These are phyloP conservation scores for Mycosphaerella sp. DNA, from an alignment of 2,329 filamentous ascomycete genomes.

Conservation along the genomic window DNA sequence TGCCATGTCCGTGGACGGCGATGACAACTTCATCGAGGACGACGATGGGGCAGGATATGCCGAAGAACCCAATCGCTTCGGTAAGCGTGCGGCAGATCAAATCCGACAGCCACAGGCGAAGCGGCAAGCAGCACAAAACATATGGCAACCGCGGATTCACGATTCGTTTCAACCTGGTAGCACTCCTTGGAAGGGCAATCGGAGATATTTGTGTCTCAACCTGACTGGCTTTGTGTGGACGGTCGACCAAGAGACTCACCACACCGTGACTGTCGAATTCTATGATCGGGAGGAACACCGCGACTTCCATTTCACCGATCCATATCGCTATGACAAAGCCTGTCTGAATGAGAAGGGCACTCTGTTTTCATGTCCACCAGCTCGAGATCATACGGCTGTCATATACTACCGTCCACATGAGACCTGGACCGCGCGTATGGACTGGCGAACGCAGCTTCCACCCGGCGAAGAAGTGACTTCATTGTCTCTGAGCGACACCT, in stretches of 20 bases:
- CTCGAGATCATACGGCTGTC: slow-evolving; percentile 60
- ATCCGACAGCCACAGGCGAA: slow-evolving; percentile 44
- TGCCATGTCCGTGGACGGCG: slow-evolving; percentile 51
- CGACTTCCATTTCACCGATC: slow-evolving; percentile 97
- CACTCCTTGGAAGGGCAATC: slow-evolving; percentile 90
- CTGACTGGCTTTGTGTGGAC: slow-evolving; percentile 95
- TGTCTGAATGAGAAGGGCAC: slow-evolving; percentile 79
- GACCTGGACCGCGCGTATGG: slow-evolving; percentile 83
- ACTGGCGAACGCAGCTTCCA: slow-evolving; percentile 87
- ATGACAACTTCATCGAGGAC: slow-evolving; percentile 82
- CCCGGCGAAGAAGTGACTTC: slow-evolving; percentile 78
- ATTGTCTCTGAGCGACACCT: slow-evolving; percentile 85
- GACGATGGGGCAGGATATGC: slow-evolving; percentile 92
- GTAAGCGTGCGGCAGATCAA: slow-evolving; percentile 49
- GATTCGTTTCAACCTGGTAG: slow-evolving; percentile 87
- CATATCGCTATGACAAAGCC: slow-evolving; percentile 91
- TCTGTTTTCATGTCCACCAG: slow-evolving; percentile 73
- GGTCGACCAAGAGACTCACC: slow-evolving; percentile 78
- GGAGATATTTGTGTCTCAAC: slow-evolving; percentile 89
- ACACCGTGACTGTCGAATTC: slow-evolving; percentile 95
- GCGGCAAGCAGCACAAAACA: slow-evolving; percentile 43
- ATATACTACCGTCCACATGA: slow-evolving; percentile 98
- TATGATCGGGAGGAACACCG: slow-evolving; percentile 89
- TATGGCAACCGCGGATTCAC: slow-evolving; percentile 63
- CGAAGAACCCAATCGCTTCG: slow-evolving; percentile 54